Percentiles rank a stretch among this genome's conserved stretches.
Conservation (phyloP, 495 filamentous ascomycete species). For the Xylaria scruposa region DNA sequence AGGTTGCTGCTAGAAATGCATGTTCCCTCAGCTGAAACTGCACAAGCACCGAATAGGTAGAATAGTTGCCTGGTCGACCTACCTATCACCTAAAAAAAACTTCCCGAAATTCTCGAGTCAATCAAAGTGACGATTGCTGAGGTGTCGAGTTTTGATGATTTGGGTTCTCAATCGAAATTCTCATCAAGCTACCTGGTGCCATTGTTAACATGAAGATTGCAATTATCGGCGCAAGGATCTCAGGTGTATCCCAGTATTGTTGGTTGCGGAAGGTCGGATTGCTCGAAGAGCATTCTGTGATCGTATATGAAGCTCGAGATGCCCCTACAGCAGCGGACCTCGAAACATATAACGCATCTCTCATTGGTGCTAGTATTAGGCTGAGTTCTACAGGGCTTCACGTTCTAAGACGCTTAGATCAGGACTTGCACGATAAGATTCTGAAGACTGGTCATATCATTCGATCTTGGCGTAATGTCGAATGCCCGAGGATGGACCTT, state of each 20-base stretch:
- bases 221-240: constrained; percentile 21
- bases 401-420: constrained; percentile 21
- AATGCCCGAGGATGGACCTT: constrained; percentile 24
- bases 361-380: constrained; percentile 22
- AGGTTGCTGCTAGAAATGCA: background rate
- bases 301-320: constrained; percentile 24
- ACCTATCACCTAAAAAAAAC: background rate
- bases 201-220: constrained; percentile 20
- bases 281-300: constrained; percentile 4
- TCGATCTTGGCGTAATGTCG: constrained; percentile 16
- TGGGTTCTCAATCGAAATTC: background rate
- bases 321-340: background rate
- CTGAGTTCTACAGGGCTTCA: constrained; percentile 22
- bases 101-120: background rate
- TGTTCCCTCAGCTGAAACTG: background rate
- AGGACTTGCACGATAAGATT: constrained; percentile 14
- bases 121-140: background rate
- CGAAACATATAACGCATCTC: constrained; percentile 22
- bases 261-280: constrained; percentile 19
- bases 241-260: constrained; percentile 8
- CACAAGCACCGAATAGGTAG: background rate
- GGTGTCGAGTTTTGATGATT: background rate
- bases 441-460: constrained; percentile 21
- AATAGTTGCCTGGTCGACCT: background rate
- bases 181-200: background rate